Evolutionary conservation across 495 filamentous ascomycete genomes (phyloP).

Genomic region (Podospora didyma): DNA sequence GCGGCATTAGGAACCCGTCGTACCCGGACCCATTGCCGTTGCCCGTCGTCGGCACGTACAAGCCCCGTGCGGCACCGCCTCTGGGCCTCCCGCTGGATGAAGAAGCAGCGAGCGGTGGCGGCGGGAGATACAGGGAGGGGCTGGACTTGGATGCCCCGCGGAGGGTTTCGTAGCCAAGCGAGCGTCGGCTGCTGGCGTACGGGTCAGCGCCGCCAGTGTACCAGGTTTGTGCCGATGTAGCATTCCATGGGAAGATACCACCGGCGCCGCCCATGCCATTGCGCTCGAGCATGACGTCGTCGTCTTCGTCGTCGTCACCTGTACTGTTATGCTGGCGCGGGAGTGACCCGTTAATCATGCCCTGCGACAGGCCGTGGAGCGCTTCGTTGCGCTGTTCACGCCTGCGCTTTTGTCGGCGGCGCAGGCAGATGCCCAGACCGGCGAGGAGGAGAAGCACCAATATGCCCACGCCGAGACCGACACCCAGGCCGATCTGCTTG

Average conservation of each 20-base stretch:
- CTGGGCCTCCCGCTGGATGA: not conserved
- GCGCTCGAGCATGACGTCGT: constrained; percentile 59
- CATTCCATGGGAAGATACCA: constrained; percentile 29
- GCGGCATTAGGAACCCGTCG: constrained; percentile 17
- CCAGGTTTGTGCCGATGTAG: constrained; percentile 27
- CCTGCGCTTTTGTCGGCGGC: constrained; percentile 45
- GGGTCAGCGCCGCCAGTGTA: constrained; percentile 41
- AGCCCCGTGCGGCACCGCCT: constrained; percentile 15
- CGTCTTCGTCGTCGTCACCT: constrained; percentile 24
- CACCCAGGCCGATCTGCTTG: constrained; percentile 43
- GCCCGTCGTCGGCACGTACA: constrained; percentile 27
- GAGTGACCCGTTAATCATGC: constrained; percentile 28
- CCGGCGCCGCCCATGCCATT: constrained; percentile 15
- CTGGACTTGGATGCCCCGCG: constrained; percentile 17
- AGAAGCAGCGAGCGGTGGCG: constrained; percentile 15
- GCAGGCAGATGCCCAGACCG: constrained; percentile 50
- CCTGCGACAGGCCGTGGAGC: constrained; percentile 37
- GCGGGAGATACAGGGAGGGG: constrained; percentile 15
- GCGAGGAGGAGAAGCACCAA: constrained; percentile 54
- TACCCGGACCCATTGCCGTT: not conserved
- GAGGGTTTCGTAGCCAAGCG: constrained; percentile 42
- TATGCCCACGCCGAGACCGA: constrained; percentile 73
- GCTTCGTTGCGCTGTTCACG: constrained; percentile 33
- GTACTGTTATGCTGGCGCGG: constrained; percentile 17
- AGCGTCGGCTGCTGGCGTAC: constrained; percentile 33